phyloP scores from a whole-genome alignment of 148 eudicot genomes.

The Agrostemma githago region DNA sequence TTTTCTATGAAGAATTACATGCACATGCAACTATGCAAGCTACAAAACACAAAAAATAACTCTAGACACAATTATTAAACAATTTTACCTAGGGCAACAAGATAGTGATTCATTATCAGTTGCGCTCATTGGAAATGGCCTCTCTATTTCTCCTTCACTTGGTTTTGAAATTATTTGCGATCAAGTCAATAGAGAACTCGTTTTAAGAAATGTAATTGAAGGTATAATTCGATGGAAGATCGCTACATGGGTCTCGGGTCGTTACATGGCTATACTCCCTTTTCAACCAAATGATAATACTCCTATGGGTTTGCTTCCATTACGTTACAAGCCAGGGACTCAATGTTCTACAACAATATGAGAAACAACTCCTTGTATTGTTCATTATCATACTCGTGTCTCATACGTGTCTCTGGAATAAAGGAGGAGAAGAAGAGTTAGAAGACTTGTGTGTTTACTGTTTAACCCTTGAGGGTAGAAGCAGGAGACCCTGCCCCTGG shows the following conservation, averaged over 20 bases:
- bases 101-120: conserved; percentile 54
- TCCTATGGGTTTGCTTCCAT: conserved; percentile 51
- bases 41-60: conserved; percentile 78
- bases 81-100: conserved; percentile 70
- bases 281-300: conserved; percentile 25
- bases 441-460: too few species aligned
- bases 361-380: background rate
- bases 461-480: too few species aligned
- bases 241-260: conserved; percentile 82
- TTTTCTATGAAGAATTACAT: conserved; percentile 63
- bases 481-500: too few species aligned
- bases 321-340: conserved; percentile 50
- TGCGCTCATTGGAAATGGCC: conserved; percentile 43
- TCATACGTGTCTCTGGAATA: too few species aligned
- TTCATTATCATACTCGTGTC: too few species aligned
- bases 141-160: conserved; percentile 60
- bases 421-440: too few species aligned
- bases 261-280: conserved; percentile 37
- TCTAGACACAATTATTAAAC: conserved; percentile 39
- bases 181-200: conserved; percentile 46
- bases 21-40: conserved; percentile 62
- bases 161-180: conserved; percentile 65
- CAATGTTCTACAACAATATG: conserved; percentile 66
- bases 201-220: conserved; percentile 41
- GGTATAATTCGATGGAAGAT: conserved; percentile 78